phyloP scores from a whole-genome alignment of 176 grass and related monocot genomes.

The bread wheat (Triticum aestivum) region DNA sequence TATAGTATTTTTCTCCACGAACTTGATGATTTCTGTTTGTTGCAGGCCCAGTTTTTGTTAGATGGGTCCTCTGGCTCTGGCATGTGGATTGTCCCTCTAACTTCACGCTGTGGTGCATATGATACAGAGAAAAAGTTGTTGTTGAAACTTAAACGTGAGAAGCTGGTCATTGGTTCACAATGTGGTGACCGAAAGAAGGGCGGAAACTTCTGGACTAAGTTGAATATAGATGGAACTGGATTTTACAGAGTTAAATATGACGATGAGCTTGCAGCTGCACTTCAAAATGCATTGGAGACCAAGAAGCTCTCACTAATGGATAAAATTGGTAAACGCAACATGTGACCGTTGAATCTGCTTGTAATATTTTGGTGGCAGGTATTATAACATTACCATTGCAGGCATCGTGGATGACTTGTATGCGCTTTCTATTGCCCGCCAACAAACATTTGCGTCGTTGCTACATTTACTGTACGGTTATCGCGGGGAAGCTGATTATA shows the following conservation, averaged over 20 bases:
- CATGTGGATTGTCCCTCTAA: constrained; percentile 84
- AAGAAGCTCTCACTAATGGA: constrained; percentile 74
- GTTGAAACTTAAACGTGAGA: constrained; percentile 63
- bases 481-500: constrained; percentile 56
- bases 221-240: constrained; percentile 80
- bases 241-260: constrained; percentile 94
- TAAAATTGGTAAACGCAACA: constrained; percentile 63
- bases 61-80: constrained; percentile 57
- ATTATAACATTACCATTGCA: constrained; percentile 41
- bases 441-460: constrained; percentile 69
- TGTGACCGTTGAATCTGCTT: constrained; percentile 15
- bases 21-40: constrained; percentile 27
- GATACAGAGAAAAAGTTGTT: constrained; percentile 48
- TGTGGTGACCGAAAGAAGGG: constrained; percentile 34
- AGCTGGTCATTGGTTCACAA: constrained; percentile 41
- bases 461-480: constrained; percentile 71
- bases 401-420: constrained; percentile 73
- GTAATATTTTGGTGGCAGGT: background rate
- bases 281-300: constrained; percentile 64
- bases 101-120: constrained; percentile 55
- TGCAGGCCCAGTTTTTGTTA: constrained; percentile 81
- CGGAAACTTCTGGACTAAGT: constrained; percentile 66
- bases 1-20: constrained; percentile 8
- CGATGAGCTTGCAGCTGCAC: constrained; percentile 59
- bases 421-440: constrained; percentile 66